Base-by-base conservation (phyloP, 768 basidiomycete genomes). In the Cystobasidium ongulense region DNA sequence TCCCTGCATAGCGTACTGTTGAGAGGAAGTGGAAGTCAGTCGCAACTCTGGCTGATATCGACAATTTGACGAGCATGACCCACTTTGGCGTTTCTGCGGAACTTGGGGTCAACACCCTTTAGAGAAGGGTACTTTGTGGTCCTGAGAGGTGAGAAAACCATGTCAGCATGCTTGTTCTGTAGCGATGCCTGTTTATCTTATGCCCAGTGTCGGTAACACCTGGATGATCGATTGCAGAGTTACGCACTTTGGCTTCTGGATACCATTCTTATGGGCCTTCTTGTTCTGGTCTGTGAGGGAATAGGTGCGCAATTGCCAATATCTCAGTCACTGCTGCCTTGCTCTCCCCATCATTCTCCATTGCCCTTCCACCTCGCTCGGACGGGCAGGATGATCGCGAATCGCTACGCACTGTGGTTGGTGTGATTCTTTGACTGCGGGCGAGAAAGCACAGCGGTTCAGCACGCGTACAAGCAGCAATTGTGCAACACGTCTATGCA, bases 191-290 rank as follows among this genome's bases (percentile, higher is more conserved):
- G 23, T 10, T 15, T 8, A 11, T n/a, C 33, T 8, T 13, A 46
- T 3, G 23, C 31, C 25, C 63, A 64, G 17, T 39, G 63, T 7
- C 29, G 13, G 25, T 46, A 13, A 46, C 43, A 46, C 29, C 5
- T 59, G 25, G 57, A 59, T 59, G 57, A 59, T 64, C 63, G 63
- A 64, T n/a, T 25, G 38, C 18, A 18, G 25, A 21, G 17, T 21
- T 4, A 64, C 63, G 25, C 63, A 64, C 63, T 38, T 46, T 36
- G 91, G 89, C 81, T 85, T 86, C 84, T 89, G 91, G 85, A 96
- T 95, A 80, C 94, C 94, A 85, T 97, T 97, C 78, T 90, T 87
- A 85, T 97, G 94, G 77, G 94, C 92, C 87, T 95, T 96, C 83
- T 87, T 88, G 86, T 79, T 91, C 71, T 76, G 76, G 76, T 76